phyloP scores from a whole-genome alignment of 345 rosid species.

The Salix caprea region DNA sequence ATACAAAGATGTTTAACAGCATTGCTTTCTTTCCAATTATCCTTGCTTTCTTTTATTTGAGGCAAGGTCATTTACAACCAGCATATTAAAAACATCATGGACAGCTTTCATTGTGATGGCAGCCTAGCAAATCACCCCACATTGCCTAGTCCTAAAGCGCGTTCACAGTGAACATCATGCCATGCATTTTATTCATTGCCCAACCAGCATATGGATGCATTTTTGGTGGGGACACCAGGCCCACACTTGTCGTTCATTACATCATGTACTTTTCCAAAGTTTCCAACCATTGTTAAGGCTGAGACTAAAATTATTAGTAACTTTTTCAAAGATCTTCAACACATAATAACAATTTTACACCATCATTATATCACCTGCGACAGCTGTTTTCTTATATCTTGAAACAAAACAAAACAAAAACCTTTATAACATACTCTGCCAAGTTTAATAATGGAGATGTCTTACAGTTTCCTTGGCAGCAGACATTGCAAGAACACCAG shows the following conservation, averaged over 20 bases:
- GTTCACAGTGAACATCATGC: neutral
- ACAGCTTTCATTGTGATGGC: neutral
- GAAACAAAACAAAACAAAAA: neutral
- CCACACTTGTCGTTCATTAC: no score
- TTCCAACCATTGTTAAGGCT: neutral
- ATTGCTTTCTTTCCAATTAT: neutral
- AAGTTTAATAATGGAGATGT: neutral
- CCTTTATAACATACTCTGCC: neutral
- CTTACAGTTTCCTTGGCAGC: slow-evolving; percentile 99
- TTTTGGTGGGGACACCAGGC: no score
- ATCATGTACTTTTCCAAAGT: neutral
- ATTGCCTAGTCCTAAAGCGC: neutral
- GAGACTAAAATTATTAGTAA: neutral
- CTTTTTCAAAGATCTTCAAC: neutral
- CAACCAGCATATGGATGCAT: neutral
- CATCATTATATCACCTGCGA: neutral
- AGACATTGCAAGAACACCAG: slow-evolving; percentile 96
- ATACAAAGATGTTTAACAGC: neutral
- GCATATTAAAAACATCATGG: neutral
- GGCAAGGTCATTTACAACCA: neutral
- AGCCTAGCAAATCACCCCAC: neutral
- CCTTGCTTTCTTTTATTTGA: neutral
- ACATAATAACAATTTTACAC: neutral
- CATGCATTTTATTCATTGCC: neutral
- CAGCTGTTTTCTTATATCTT: neutral